Conservation (phyloP, 2,329 filamentous ascomycete genomes). For the Claviceps sorghi region DNA sequence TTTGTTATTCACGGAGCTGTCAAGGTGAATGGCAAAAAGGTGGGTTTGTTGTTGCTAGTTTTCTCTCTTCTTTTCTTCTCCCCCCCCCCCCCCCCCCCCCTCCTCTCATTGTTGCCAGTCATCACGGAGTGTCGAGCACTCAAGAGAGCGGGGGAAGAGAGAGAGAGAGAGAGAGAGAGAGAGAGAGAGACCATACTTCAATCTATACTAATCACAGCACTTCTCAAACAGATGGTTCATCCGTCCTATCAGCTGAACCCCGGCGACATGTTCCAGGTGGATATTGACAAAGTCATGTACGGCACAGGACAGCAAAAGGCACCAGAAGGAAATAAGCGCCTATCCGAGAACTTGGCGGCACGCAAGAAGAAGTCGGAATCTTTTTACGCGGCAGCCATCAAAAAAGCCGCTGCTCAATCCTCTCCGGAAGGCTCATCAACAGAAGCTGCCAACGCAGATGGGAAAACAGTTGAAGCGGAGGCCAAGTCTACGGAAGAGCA, state of each 20-base stretch:
- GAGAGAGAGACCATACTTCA: background rate
- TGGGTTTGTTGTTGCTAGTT: slow-evolving; percentile 24
- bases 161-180: background rate
- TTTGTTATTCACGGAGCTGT: slow-evolving; percentile 89
- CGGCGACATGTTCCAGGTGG: slow-evolving; percentile 95
- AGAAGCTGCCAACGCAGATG: slow-evolving; percentile 8
- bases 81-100: background rate
- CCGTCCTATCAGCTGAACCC: slow-evolving; percentile 91
- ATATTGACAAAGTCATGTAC: slow-evolving; percentile 73
- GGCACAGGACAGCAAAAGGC: slow-evolving; percentile 67
- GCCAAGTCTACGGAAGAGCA: background rate
- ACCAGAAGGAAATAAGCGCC: slow-evolving; percentile 10
- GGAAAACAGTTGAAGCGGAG: slow-evolving; percentile 4
- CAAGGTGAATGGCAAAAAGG: slow-evolving; percentile 92
- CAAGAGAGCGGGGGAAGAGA: too few species aligned
- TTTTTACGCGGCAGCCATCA: slow-evolving; percentile 9
- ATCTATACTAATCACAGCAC: slow-evolving; percentile 1
- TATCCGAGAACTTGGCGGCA: slow-evolving; percentile 14
- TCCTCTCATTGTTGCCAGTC: background rate
- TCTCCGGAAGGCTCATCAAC: slow-evolving; percentile 6
- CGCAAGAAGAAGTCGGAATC: slow-evolving; percentile 15
- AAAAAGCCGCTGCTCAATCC: slow-evolving; percentile 5
- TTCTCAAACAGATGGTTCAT: slow-evolving; percentile 59
- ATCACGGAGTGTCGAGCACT: background rate
- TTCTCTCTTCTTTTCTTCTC: too few species aligned